Base-by-base conservation (phyloP, 768 basidiomycete species). In the Boletus rex-veris region DNA sequence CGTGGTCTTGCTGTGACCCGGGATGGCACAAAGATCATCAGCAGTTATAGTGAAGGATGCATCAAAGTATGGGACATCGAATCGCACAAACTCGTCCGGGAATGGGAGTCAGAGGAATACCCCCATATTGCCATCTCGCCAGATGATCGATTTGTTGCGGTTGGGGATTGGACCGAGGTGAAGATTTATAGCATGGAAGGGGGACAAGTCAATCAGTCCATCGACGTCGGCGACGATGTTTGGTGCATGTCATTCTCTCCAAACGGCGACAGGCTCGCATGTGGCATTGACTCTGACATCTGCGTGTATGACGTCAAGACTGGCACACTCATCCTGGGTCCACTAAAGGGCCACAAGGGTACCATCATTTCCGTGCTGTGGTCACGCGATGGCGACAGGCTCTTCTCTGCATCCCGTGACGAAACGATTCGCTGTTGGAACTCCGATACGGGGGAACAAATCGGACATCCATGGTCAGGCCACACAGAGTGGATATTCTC, bases 31-130 rank as follows among this genome's bases (percentile, higher is more conserved):
- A 18, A 38, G 37, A 38, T 38, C n/a, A 18, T 38, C 16, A 38
- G 37, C 8, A 1, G 37, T 9, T 6, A 3, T 0, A 3, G 0
- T 6, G n/a, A 18, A 7, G n/a, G 37, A 38, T 3, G 6, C 0
- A 2, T 38, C 16, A 38, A 18, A 18, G 37, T 38, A n/a, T 38
- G 37, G 37, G 16, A n/a, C n/a, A n/a, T 18, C 16, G 2, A 38
- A 38, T 38, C 37, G 7, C 37, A 18, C 37, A 38, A 38, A 38
- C 37, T 38, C 16, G 37, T 38, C n/a, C 10, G 1, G 37, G 16
- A 38, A 18, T 38, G 37, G 37, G 21, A 19, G 19, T 14, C 11
- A 7, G 0, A 4, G 0, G n/a, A 2, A n/a, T 8, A 8, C n/a
- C 7, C n/a, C 37, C 9, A 2, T 0, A 18, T 38, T 16, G n/a